Evolutionary conservation across 805 yeast species (phyloP), one percentile per base, ranked within the genome.

Genomic region (Suhomyces faveliae): DNA sequence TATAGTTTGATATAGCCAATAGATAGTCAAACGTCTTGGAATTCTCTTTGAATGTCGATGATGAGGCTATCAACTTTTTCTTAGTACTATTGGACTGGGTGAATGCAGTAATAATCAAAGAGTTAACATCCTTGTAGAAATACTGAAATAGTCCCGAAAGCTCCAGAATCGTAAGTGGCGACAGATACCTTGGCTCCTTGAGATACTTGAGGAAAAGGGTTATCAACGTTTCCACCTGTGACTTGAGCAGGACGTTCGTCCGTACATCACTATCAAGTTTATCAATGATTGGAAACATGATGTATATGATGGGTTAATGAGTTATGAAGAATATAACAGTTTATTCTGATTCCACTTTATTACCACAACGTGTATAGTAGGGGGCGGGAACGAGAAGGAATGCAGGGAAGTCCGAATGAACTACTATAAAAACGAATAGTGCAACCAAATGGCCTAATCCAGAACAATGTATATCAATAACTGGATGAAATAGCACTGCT

Each of bases 181-280:
- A 58, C 55, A 67, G 76, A 50, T 66, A 73, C 21, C 77, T 61
- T 9, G 77, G 77, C 50, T 72, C 77, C 51, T 68, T 68, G 46
- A 73, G 59, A 47, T 71, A 71, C 47, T 59, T 62, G 25, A 67
- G 51, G 41, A 68, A 68, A 9, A 58, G 58, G 27, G 53, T 52
- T n/a, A 63, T 61, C 40, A 69, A 53, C 4, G 61, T 57, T 8
- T 49, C 29, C 12, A 66, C 58, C 55, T 57, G 67, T 2, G 67
- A 68, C 40, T 67, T 66, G 17, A 66, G 56, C 10, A 50, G 55
- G 6, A 52, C 43, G 17, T 51, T 52, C 5, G 50, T 38, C 43
- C 47, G 52, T 38, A 61, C 66, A 45, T 67, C 72, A 3, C 56
- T 59, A 27, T 54, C 56, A 35, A 67, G 55, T 10, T 17, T 11